A percentile compares a stretch with the other conserved stretches of the same genome.
phyloP scores from a whole-genome alignment of 805 yeast genomes.

The Torulaspora microellipsoides region DNA sequence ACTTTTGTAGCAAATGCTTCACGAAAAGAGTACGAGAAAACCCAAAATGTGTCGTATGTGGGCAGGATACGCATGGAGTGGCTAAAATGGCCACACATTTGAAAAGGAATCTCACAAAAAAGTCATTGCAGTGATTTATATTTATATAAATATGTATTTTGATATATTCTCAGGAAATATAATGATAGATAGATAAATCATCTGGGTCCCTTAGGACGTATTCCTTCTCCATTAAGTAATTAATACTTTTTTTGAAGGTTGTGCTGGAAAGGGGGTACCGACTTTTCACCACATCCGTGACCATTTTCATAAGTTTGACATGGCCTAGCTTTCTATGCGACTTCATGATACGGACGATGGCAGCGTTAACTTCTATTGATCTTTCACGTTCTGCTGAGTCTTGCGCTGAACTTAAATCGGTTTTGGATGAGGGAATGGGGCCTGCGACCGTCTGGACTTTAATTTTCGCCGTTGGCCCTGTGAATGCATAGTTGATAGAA shows the following conservation, averaged over 20 bases:
- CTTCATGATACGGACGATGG: conserved; percentile 85
- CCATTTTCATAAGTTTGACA: conserved; percentile 62
- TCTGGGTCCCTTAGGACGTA: conserved; percentile 68
- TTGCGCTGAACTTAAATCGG: conserved; percentile 40
- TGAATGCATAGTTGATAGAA: conserved; percentile 61
- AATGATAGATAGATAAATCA: conserved; percentile 48
- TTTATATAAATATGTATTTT: not conserved
- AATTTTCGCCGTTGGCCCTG: conserved; percentile 61
- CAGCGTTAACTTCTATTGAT: conserved; percentile 70
- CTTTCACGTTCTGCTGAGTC: conserved; percentile 59
- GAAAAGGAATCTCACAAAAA: conserved; percentile 22
- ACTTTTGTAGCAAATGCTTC: conserved; percentile 62
- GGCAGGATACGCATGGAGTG: conserved; percentile 54
- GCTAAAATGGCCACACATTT: conserved; percentile 49
- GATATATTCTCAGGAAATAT: conserved; percentile 7
- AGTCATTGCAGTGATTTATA: not conserved
- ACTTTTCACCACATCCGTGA: conserved; percentile 51
- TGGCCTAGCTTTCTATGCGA: conserved; percentile 57
- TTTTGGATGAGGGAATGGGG: conserved; percentile 2
- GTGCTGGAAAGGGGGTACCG: conserved; percentile 68
- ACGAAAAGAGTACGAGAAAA: conserved; percentile 40
- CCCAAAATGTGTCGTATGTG: conserved; percentile 54
- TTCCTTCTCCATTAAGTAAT: conserved; percentile 73
- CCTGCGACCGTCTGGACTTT: conserved; percentile 62
- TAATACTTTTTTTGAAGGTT: conserved; percentile 67